A percentile compares a stretch with the other conserved stretches of the same genome.
Evolutionary conservation across 1,139 yeast species (phyloP).

Genomic region (Saccharomyces hybrid): DNA sequence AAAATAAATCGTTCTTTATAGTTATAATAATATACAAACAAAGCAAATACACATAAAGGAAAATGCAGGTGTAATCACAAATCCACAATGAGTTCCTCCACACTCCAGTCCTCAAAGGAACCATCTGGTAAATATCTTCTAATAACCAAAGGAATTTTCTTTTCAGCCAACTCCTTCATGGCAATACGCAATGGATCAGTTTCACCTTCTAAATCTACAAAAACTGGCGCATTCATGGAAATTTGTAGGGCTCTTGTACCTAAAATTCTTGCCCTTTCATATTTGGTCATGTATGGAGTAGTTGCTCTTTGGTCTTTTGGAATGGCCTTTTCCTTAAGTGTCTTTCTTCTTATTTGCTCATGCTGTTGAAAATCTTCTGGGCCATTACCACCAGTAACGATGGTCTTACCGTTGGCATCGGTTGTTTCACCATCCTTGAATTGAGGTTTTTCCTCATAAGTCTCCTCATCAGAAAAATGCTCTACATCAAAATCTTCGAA

Average conservation of each 20-base stretch:
- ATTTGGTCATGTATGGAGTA: slow-evolving; percentile 97
- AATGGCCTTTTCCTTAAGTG: slow-evolving; percentile 76
- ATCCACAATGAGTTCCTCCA: slow-evolving; percentile 92
- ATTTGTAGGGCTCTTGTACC: slow-evolving; percentile 96
- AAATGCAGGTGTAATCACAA: slow-evolving; percentile 34
- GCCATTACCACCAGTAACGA: slow-evolving; percentile 60
- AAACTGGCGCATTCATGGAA: slow-evolving; percentile 95
- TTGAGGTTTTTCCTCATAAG: slow-evolving; percentile 9
- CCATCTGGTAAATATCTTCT: slow-evolving; percentile 97
- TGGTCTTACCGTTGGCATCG: slow-evolving; percentile 49
- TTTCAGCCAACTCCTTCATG: slow-evolving; percentile 90
- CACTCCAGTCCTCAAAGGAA: slow-evolving; percentile 96
- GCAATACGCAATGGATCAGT: slow-evolving; percentile 99
- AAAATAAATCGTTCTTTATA: neutral
- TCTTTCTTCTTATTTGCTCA: slow-evolving; percentile 49
- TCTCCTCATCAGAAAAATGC: slow-evolving; percentile 63
- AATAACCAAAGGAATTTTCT: slow-evolving; percentile 89
- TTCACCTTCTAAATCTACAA: slow-evolving; percentile 97
- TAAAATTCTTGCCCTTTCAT: slow-evolving; percentile 91
- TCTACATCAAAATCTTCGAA: slow-evolving; percentile 77
- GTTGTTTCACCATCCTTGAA: slow-evolving; percentile 36
- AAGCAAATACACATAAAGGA: slow-evolving; percentile 15
- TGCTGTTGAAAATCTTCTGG: slow-evolving; percentile 42
- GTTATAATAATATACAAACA: slow-evolving; percentile 1
- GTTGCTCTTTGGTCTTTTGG: slow-evolving; percentile 85